These are phyloP conservation scores for Neofusicoccum parvum DNA, from an alignment of 2,329 filamentous ascomycete species.

Conservation along the genomic window DNA sequence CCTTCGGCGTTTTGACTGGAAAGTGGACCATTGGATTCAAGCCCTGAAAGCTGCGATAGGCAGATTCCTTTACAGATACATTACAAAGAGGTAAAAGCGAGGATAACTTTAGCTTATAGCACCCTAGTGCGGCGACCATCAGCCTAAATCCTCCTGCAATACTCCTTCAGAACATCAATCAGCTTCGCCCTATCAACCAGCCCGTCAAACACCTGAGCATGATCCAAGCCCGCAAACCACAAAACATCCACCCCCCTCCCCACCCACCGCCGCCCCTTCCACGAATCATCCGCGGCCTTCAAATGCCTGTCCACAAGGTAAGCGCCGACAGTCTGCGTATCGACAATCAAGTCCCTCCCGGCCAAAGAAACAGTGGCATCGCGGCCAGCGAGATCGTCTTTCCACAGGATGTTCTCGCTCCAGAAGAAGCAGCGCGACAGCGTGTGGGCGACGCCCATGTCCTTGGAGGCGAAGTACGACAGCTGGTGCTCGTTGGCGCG, in stretches of 20 bases:
- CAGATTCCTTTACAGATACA: no score
- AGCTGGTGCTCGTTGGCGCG: conserved; percentile 69
- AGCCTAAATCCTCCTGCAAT: conserved; percentile 15
- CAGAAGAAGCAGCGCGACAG: conserved; percentile 71
- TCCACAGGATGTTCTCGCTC: conserved; percentile 71
- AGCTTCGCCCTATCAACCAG: conserved; percentile 25
- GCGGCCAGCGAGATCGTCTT: conserved; percentile 57
- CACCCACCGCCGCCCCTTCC: conserved; percentile 20
- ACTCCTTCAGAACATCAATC: conserved; percentile 25
- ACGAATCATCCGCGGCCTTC: conserved; percentile 12
- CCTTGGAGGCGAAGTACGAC: conserved; percentile 70
- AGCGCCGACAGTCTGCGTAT: conserved; percentile 58
- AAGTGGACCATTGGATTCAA: no score
- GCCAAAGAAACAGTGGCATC: conserved; percentile 61
- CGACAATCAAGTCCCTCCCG: conserved; percentile 66
- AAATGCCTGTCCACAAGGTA: conserved; percentile 53
- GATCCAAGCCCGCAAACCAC: conserved; percentile 64
- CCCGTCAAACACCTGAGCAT: conserved; percentile 62
- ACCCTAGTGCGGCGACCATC: no score
- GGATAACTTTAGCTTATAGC: no score
- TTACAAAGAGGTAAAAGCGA: no score
- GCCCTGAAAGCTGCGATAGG: no score
- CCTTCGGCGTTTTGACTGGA: no score
- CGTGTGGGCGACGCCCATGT: conserved; percentile 67
- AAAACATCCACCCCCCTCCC: conserved; percentile 57